phyloP scores from a whole-genome alignment of 768 basidiomycete genomes.

The Leccinum olivaceopallidum region DNA sequence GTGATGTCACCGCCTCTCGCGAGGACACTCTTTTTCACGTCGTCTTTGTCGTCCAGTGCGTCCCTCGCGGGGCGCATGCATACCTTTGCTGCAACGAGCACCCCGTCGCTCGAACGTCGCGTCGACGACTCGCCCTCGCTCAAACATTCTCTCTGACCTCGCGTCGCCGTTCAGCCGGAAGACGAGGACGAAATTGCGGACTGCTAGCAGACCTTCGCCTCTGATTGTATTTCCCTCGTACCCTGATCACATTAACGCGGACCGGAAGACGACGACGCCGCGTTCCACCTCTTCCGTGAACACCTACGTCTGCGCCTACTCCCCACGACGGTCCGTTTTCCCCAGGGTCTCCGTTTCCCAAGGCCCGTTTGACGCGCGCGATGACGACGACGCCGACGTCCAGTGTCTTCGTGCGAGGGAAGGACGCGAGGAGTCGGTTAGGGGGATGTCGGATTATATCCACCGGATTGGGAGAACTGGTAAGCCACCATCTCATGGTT shows the following conservation, averaged over 20 bases:
- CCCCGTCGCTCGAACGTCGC: not conserved
- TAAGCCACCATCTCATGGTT: no score
- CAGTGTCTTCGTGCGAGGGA: not conserved
- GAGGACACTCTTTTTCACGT: conserved; percentile 54
- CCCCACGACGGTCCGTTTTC: not conserved
- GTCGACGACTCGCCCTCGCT: conserved; percentile 7
- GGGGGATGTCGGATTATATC: not conserved
- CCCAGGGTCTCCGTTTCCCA: conserved; percentile 12
- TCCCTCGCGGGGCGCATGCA: conserved; percentile 17
- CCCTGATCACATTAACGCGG: conserved; percentile 2
- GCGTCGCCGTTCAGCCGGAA: conserved; percentile 18
- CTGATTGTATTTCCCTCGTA: conserved; percentile 28
- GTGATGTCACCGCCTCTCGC: conserved; percentile 59
- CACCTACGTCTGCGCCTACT: not conserved
- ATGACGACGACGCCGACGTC: not conserved
- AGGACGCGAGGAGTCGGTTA: not conserved
- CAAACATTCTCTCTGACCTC: conserved; percentile 22
- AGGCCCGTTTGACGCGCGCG: conserved; percentile 8
- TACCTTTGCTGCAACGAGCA: not conserved
- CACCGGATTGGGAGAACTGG: no score
- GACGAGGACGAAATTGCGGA: conserved; percentile 6
- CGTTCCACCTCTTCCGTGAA: no score
- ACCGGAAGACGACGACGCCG: no score
- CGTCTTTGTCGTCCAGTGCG: conserved; percentile 12
- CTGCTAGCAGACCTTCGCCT: conserved; percentile 1